Evolutionary conservation across 73 alveolate species (phyloP), one percentile per base, ranked within the genome.

Genomic region (Uronychia setigera): DNA sequence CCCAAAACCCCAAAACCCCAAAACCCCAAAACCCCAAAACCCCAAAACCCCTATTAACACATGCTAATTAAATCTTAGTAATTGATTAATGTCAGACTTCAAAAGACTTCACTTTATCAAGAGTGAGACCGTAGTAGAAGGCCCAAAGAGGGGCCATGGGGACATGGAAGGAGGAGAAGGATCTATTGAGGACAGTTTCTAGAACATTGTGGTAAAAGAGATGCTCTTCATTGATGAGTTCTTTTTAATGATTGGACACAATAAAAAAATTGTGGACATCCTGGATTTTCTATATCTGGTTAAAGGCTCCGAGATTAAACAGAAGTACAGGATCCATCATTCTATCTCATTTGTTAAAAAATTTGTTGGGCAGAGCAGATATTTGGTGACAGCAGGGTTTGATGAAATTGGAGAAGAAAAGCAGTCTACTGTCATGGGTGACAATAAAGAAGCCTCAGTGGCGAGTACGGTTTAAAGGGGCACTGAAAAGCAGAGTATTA

Each of bases 21-120:
- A 83, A 83, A 83, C 90, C 90, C 90, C 90, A 74, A 67, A 74
- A 58, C 88, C 88, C 88, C 88, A 82, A 82, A 83, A 83, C 91
- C 85, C 91, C 91, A 76, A 76, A 76, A 83, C 81, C 60, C 77
- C 60, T 46, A 26, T 80, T 0, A 57, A 25, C 1, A 80, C 29
- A 33, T 80, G 78, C 29, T 27, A 57, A 35, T 30, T 32, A 13
- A 46, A 80, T 46, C 13, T 28, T 60, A 25, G 31, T 59, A 60
- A n/a, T 28, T 30, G 30, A 57, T 14, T 33, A 30, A n/a, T n/a
- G n/a, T n/a, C n/a, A n/a, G n/a, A n/a, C n/a, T n/a, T n/a, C n/a
- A n/a, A n/a, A n/a, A n/a, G n/a, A n/a, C n/a, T n/a, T n/a, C n/a
- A n/a, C n/a, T n/a, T n/a, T n/a, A n/a, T n/a, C n/a, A n/a, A n/a